A percentile compares a stretch with the other conserved stretches of the same genome.
These are phyloP conservation scores for Nephelium lappaceum DNA, from an alignment of 345 rosid species.

Conservation along the genomic window DNA sequence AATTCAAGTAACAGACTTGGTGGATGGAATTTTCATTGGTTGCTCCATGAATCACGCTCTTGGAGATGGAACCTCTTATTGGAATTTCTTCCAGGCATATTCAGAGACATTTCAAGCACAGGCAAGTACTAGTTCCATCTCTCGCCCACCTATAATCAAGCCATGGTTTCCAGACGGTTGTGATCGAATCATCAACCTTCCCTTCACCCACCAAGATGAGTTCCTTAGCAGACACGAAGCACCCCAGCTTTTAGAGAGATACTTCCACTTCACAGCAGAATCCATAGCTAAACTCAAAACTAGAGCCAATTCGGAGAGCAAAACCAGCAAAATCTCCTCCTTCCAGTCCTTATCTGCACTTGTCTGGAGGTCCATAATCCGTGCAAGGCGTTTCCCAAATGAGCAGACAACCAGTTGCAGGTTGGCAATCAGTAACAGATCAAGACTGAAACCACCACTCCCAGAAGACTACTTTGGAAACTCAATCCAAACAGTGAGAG, in stretches of 20 bases:
- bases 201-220: constrained; percentile 45
- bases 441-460: constrained; percentile 56
- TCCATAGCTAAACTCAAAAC: constrained; percentile 54
- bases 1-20: constrained; percentile 60
- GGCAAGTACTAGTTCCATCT: constrained; percentile 26
- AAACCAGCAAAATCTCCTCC: constrained; percentile 62
- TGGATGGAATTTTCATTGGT: constrained; percentile 73
- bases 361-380: constrained; percentile 65
- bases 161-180: constrained; percentile 65
- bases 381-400: constrained; percentile 37
- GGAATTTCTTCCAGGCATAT: constrained; percentile 68
- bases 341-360: constrained; percentile 68
- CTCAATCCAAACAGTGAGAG: constrained; percentile 41
- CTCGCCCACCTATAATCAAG: constrained; percentile 45
- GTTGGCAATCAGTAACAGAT: constrained; percentile 52
- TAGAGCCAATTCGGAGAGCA: constrained; percentile 46
- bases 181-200: constrained; percentile 49
- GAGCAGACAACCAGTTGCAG: constrained; percentile 52
- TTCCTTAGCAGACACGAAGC: constrained; percentile 50
- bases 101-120: constrained; percentile 62
- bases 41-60: constrained; percentile 62
- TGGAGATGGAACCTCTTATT: constrained; percentile 69
- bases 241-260: constrained; percentile 52
- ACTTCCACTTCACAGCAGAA: constrained; percentile 62
- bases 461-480: constrained; percentile 66